Base-by-base conservation (phyloP, 371 early-diverging fungal species). In the Mucor indicus region DNA sequence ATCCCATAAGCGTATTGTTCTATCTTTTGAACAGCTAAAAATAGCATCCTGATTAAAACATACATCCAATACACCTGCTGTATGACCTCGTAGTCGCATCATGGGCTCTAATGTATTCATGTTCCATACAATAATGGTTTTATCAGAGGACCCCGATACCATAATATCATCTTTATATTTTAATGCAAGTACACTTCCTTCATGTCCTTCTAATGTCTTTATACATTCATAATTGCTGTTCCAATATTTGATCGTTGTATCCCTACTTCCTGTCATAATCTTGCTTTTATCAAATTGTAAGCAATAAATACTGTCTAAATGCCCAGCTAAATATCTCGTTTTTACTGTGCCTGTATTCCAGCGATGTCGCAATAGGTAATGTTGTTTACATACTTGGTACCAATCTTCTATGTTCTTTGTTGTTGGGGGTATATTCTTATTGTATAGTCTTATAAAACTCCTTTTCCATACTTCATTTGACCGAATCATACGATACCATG, bases 301-400 rank as follows among this genome's bases (percentile, higher is more conserved):
- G 51, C 96, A 96, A 60, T 99, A 94, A 4, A 99, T 92, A 45
- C 92, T 86, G 53, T 98, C 99, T 3, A 57, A 50, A 63, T 99
- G 99, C 0, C 98, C 96, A 3, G 63, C 47, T 5, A 90, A 57
- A 33, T 67, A 77, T 20, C 63, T 73, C 0, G 70, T 64, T 2
- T 39, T 39, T 1, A 62, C 73, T 21, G 45, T 43, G 11, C 77
- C 77, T 0, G 32, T 30, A 5, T 44, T 38, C 77, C 77, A 76
- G 7, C 73, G 56, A 11, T 38, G 41, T 12, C 70, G 56, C 7
- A 75, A 42, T 20, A 61, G 54, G 46, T 64, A 43, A 16, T 57
- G 62, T 41, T 72, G 72, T 37, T 66, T 65, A 38, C 58, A 69
- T 17, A 64, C 22, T 30, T 66, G 52, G 24, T 60, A 53, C 69